Base-by-base conservation (phyloP, 2,329 filamentous ascomycete genomes). In the Akanthomyces lecanii region DNA sequence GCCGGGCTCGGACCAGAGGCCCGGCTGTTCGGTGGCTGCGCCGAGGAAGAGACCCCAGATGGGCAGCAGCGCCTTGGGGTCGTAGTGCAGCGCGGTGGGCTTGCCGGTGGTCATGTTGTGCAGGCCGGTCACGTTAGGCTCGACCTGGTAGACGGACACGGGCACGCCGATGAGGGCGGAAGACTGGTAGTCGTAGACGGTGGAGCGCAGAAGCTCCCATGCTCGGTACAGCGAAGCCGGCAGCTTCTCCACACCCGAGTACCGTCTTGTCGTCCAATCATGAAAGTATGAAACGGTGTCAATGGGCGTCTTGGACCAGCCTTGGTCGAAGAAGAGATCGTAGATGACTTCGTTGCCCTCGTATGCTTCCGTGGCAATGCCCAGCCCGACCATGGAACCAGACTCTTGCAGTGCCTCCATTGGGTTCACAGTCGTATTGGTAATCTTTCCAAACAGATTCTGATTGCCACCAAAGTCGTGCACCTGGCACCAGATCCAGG, bases 301-400 rank as follows among this genome's bases (percentile, higher is more conserved):
- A 52, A 83, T 76, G 0, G 80, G 74, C 0, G 67, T 69, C 8
- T 51, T 48, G 1, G 74, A 75, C 81, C 81, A 84, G 3, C 79
- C 80, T 67, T 83, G 81, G 62, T 81, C 78, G 1, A 84, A 73
- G 0, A 83, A 72, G 1, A 83, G 68, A 60, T 79, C 76, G 67
- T 83, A 83, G 63, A 83, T 73, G 64, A 84, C 77, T 61, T 83
- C 80, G 64, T 83, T 83, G 21, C 80, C 81, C 65, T 82, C 81
- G 65, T 82, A 80, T 10, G 76, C 79, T 63, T 83, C 81, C 65
- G 78, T 77, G 0, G 79, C 79, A 4, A 80, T 70, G 1, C 81
- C 81, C 58, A 81, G 78, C 1, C 81, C 81, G 1, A 82, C 73
- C 44, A 83, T 69, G 1, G 75, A 77, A 4, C 69, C 70, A 0